phyloP scores from a whole-genome alignment of 2,329 filamentous ascomycete species.

The Calonectria pauciramosa region DNA sequence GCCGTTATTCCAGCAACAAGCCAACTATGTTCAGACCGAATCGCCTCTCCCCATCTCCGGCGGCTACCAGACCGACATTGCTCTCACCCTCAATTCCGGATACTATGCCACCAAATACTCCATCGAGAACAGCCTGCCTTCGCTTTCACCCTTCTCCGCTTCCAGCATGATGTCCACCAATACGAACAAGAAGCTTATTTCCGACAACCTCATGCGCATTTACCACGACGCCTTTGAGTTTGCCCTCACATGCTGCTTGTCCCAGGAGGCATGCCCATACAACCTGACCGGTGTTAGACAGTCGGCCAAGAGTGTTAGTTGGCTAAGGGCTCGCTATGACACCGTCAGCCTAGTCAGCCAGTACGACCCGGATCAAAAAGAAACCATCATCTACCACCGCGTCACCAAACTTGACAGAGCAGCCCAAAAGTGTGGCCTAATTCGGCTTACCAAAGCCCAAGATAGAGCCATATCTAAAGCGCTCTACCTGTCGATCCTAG shows the following conservation, averaged over 20 bases:
- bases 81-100: slow-evolving; percentile 33
- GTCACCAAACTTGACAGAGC: slow-evolving; percentile 62
- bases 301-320: slow-evolving; percentile 40
- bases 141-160: slow-evolving; percentile 42
- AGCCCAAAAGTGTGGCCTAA: slow-evolving; percentile 54
- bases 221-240: slow-evolving; percentile 69
- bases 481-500: slow-evolving; percentile 63
- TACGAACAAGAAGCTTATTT: slow-evolving; percentile 44
- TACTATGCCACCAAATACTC: slow-evolving; percentile 6
- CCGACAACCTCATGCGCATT: slow-evolving; percentile 50
- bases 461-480: slow-evolving; percentile 60
- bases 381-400: slow-evolving; percentile 62
- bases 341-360: slow-evolving; percentile 39
- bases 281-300: slow-evolving; percentile 33
- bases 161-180: slow-evolving; percentile 41
- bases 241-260: slow-evolving; percentile 66
- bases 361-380: slow-evolving; percentile 39
- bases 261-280: slow-evolving; percentile 66
- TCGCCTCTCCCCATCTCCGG: slow-evolving; percentile 21
- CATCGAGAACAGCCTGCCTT: slow-evolving; percentile 31
- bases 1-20: background rate
- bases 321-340: slow-evolving; percentile 43
- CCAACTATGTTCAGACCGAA: background rate
- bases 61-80: slow-evolving; percentile 40
- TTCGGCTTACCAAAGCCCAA: slow-evolving; percentile 55